phyloP scores from a whole-genome alignment of 176 grass and related monocot species.

The Cenchrus americanus region DNA sequence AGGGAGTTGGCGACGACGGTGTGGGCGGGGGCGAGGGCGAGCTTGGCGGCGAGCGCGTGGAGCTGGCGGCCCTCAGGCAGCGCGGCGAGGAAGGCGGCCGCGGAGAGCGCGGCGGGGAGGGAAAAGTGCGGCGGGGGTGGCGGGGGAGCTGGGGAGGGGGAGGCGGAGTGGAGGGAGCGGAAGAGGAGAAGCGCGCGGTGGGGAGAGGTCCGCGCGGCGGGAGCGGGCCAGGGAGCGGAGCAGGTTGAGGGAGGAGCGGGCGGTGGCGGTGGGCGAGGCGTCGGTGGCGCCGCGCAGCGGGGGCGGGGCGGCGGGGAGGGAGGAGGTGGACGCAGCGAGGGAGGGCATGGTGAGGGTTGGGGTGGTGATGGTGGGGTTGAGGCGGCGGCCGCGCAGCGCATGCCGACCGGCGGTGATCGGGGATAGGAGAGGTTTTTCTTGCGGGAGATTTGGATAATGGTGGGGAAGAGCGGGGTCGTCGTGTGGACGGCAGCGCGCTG shows the following conservation, averaged over 20 bases:
- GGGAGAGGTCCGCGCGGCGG: conserved; percentile 52
- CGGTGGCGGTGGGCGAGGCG: background rate
- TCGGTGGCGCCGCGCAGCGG: background rate
- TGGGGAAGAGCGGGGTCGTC: background rate
- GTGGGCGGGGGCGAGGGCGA: conserved; percentile 42
- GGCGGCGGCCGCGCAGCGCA: background rate
- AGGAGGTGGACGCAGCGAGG: conserved; percentile 1
- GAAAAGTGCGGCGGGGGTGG: conserved; percentile 45
- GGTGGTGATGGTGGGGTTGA: background rate
- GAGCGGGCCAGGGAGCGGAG: conserved; percentile 73
- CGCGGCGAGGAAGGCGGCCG: conserved; percentile 71
- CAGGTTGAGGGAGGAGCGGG: conserved; percentile 56
- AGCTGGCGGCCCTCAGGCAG: conserved; percentile 76
- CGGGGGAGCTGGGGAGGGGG: background rate
- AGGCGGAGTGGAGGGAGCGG: conserved; percentile 47
- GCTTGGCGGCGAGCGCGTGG: conserved; percentile 77
- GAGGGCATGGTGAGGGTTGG: background rate
- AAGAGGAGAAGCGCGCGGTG: conserved; percentile 65
- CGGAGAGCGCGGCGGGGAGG: conserved; percentile 67
- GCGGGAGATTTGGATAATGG: conserved; percentile 4
- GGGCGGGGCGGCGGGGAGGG: background rate
- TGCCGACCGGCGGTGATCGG: background rate
- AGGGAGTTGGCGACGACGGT: conserved; percentile 82
- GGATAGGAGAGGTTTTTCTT: background rate
- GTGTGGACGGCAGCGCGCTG: conserved; percentile 30